phyloP scores from a whole-genome alignment of 2,329 filamentous ascomycete species.

The Hymenoscyphus fructigenus region DNA sequence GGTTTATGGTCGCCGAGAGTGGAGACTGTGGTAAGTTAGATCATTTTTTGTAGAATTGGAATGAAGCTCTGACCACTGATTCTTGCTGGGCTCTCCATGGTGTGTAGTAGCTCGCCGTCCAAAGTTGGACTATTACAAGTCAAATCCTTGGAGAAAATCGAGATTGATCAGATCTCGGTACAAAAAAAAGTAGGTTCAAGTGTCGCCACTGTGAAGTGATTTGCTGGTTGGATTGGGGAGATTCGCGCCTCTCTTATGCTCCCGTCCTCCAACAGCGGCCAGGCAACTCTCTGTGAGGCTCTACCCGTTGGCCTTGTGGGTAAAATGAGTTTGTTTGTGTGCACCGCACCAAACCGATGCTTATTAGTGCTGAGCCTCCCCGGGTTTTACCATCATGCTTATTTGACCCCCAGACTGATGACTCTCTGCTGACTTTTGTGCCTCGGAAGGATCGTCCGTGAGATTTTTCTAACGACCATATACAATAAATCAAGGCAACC shows the following conservation, averaged over 20 bases:
- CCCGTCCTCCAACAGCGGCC: background rate
- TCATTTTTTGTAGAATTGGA: too few species aligned
- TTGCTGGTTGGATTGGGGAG: background rate
- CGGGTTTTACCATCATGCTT: background rate
- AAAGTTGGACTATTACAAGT: background rate
- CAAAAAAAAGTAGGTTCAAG: background rate
- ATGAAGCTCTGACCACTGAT: too few species aligned
- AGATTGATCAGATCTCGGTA: background rate
- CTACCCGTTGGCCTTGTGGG: background rate
- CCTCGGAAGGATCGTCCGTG: background rate
- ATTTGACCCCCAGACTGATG: background rate
- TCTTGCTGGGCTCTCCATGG: background rate
- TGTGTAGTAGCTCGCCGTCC: background rate
- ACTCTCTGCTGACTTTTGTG: background rate
- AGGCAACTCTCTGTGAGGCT: constrained; percentile 5
- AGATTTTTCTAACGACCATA: background rate
- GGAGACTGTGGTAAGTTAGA: background rate
- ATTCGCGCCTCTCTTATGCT: background rate
- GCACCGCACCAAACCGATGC: background rate
- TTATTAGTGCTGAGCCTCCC: constrained; percentile 5
- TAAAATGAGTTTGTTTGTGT: too few species aligned
- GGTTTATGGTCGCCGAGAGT: background rate
- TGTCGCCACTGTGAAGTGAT: background rate
- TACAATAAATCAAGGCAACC: background rate
- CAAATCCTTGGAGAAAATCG: background rate